Evolutionary conservation across 257 asterid genomes (phyloP).

Genomic region (Misopates orontium): DNA sequence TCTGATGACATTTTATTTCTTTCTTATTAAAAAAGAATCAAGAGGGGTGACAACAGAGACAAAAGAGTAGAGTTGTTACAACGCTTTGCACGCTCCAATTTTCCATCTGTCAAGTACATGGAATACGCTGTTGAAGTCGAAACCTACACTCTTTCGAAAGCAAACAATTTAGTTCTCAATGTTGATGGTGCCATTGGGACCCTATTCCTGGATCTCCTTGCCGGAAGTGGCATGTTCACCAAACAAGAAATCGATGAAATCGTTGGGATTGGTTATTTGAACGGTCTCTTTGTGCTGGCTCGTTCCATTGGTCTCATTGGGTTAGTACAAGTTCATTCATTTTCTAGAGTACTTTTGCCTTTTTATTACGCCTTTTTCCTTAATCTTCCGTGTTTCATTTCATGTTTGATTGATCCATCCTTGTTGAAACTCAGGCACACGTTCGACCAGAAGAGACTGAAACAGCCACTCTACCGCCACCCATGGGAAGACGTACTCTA

Average conservation of each 20-base stretch:
- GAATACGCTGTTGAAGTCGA: slow-evolving; percentile 98
- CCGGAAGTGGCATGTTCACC: slow-evolving; percentile 99
- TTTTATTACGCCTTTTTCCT: neutral
- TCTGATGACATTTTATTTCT: slow-evolving; percentile 21
- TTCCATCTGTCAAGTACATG: slow-evolving; percentile 97
- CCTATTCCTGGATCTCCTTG: slow-evolving; percentile 96
- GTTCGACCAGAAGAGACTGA: slow-evolving; percentile 95
- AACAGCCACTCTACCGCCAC: slow-evolving; percentile 98
- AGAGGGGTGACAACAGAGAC: slow-evolving; percentile 99
- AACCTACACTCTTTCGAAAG: slow-evolving; percentile 88
- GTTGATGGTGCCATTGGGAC: slow-evolving; percentile 99
- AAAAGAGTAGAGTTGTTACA: slow-evolving; percentile 94
- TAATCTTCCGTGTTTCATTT: neutral
- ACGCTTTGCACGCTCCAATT: slow-evolving; percentile 76
- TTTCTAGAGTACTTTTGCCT: neutral
- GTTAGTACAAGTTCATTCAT: slow-evolving; percentile 43
- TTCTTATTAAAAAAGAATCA: slow-evolving; percentile 54
- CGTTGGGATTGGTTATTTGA: slow-evolving; percentile 88
- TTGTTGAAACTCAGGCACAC: slow-evolving; percentile 70
- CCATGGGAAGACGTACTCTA: slow-evolving; percentile 99
- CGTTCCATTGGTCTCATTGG: slow-evolving; percentile 99
- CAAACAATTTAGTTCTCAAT: slow-evolving; percentile 92
- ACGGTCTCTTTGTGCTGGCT: slow-evolving; percentile 95
- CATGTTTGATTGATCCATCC: neutral
- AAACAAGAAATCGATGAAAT: slow-evolving; percentile 94